Base-by-base conservation (phyloP, 768 basidiomycete species). In the Terana coerulea region DNA sequence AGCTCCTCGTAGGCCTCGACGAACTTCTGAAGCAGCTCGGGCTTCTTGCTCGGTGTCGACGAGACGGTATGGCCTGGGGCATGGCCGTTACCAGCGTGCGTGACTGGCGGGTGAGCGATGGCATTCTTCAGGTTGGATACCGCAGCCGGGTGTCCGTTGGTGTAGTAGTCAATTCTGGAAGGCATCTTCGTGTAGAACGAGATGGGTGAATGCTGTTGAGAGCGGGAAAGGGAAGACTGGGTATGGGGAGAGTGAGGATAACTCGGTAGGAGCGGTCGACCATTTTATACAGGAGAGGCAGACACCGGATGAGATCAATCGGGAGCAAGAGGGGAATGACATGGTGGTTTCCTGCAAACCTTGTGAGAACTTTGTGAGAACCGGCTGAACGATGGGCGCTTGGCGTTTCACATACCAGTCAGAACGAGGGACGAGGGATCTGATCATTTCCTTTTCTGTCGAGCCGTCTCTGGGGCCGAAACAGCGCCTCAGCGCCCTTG, bases 1-100 rank as follows among this genome's bases (percentile, higher is more conserved):
- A 89, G 79, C 41, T 89, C 85, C 58, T 73, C 74, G 61, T 75
- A 70, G 19, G 81, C 79, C 6, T 76, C 71, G 44, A 86, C 64
- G 63, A 87, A 91, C 26, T 74, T 75, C 8, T 72, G 59, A 43
- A 89, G 62, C 44, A 88, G 69, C 17, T 71, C 63, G 2, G 62
- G 42, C 21, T 56, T 26, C 11, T 52, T 34, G 7, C 53, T 36
- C 12, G 45, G 48, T 49, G 48, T 24, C 3, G 45, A 39, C 49
- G 49, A 40, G 26, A 34, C 33, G 33, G 10, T n/a, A 10, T 34
- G 10, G 17, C 10, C 10, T 9, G 36, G n/a, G 47, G 36, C 37
- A 36, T 46, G 34, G 21, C 35, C 52, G 17, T 21, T 53, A 15
- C 11, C 34, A 15, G 28, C 21, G 33, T 25, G 26, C 4, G 14